Base-by-base conservation (phyloP, 345 rosid species). In the Atalantia buxifolia region DNA sequence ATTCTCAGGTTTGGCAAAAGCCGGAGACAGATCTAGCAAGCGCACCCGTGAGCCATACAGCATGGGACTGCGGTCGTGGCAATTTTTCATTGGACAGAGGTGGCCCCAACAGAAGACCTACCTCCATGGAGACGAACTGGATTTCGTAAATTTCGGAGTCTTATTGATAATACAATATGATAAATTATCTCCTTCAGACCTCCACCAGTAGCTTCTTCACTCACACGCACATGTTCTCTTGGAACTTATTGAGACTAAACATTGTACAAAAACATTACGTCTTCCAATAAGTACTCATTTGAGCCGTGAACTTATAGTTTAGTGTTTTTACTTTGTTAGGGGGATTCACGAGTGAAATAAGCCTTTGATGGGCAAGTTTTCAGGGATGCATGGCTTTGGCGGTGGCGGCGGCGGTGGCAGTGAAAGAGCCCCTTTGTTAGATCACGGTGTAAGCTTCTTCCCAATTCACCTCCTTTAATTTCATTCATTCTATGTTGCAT, bases 391-490 rank as follows among this genome's bases (percentile, higher is more conserved):
- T 68, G 82, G 66, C 31, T 10, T 56, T 24, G 79, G 80, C 48
- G 72, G 79, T 65, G 56, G 56, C 0, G 6, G 6, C 3, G 87
- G 80, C 50, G 72, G 79, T 64, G 56, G 56, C 57, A 19, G 57
- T 5, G 87, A 81, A 55, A 79, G 87, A 79, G 76, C 78, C 69
- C 87, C 87, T 60, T 81, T 85, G 45, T 74, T 85, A 22, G 84
- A 59, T 55, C 79, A 77, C 61, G 81, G 83, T 60, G 87, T 85
- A 79, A 61, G 87, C 60, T 59, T 25, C 4, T 59, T 50, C 3
- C 33, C 22, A 13, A 31, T 30, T 21, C 22, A 2, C 22, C 57
- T 45, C 1, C 22, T 22, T 21, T 9, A 9, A 2, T 40, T 13
- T 28, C n/a, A 45, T 24, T 59, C 57, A 36, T 24, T 18, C 19